Evolutionary conservation across 306 rosid genomes (phyloP).

Genomic region (Dalbergia cochinchinensis): DNA sequence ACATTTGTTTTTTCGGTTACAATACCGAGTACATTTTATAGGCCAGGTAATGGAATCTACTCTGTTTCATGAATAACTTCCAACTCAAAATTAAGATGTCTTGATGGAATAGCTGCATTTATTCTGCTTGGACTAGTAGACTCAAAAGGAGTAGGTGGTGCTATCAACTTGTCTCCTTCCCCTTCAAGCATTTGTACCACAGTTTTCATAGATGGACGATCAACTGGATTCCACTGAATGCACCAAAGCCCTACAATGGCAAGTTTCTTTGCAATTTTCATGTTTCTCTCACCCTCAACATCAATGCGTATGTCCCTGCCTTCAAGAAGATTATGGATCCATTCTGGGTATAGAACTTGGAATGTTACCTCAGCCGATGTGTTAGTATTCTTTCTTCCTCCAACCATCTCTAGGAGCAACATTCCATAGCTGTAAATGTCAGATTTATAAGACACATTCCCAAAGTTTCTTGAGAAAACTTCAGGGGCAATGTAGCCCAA

Average conservation of each 20-base stretch:
- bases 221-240: slow-evolving; percentile 53
- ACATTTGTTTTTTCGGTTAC: too few species aligned
- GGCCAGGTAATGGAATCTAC: background rate
- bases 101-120: background rate
- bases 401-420: slow-evolving; percentile 52
- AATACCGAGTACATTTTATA: background rate
- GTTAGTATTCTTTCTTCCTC: slow-evolving; percentile 43
- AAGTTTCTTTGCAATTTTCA: slow-evolving; percentile 40
- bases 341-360: slow-evolving; percentile 42
- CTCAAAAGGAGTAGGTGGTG: slow-evolving; percentile 49
- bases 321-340: slow-evolving; percentile 53
- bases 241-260: slow-evolving; percentile 59
- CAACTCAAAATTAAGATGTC: slow-evolving; percentile 19
- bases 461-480: slow-evolving; percentile 51
- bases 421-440: slow-evolving; percentile 52
- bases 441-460: slow-evolving; percentile 48
- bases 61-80: slow-evolving; percentile 41
- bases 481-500: slow-evolving; percentile 53
- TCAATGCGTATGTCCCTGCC: slow-evolving; percentile 4
- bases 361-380: background rate
- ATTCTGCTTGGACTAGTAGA: background rate
- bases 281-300: slow-evolving; percentile 28
- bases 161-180: slow-evolving; percentile 21
- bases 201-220: slow-evolving; percentile 54
- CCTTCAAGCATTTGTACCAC: slow-evolving; percentile 53